Base-by-base conservation (phyloP, 1,139 yeast species). In the Candida freyschussii region DNA sequence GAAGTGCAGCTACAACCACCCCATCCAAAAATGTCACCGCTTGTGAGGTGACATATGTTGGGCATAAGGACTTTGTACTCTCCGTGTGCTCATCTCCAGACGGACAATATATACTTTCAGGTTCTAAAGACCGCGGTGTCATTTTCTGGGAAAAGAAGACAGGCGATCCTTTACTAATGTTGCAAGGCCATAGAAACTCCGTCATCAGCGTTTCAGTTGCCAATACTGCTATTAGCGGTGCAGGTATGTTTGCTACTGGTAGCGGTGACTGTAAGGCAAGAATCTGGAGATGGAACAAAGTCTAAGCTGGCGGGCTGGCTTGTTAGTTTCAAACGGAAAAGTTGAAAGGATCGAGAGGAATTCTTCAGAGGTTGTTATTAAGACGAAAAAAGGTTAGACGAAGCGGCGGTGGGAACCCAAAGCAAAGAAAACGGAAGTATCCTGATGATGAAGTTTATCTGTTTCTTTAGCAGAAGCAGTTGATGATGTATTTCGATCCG, bases 211-310 rank as follows among this genome's bases (percentile, higher is more conserved):
- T 91, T 25, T 91, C 95, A 27, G 96, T 91, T 14, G 78, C 91
- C 27, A 78, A 78, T 54, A 81, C 86, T 26, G 72, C 72, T 41
- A 82, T 80, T 37, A 67, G 74, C 34, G 87, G 84, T 49, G 57
- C 61, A 24, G 78, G 80, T 27, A 78, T 86, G 47, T 91, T 91
- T 68, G 98, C 97, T 34, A 89, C 97, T 13, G 98, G 98, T 41
- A 77, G 89, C 60, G 98, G 98, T 57, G 98, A 91, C 62, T 89
- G 96, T 61, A 85, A 89, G 59, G 97, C 97, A 26, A 75, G 96
- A 63, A 83, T 91, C 55, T 91, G 98, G 98, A 77, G 52, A 48
- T 50, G 55, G 55, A 49, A 49, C 34, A 45, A 46, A 39, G 48
- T 42, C 29, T 48, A 35, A 17, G 26, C 15, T 13, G 37, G 36